Base-by-base conservation (phyloP, 2,329 filamentous ascomycete species). In the Endoconidiophora laricicola region DNA sequence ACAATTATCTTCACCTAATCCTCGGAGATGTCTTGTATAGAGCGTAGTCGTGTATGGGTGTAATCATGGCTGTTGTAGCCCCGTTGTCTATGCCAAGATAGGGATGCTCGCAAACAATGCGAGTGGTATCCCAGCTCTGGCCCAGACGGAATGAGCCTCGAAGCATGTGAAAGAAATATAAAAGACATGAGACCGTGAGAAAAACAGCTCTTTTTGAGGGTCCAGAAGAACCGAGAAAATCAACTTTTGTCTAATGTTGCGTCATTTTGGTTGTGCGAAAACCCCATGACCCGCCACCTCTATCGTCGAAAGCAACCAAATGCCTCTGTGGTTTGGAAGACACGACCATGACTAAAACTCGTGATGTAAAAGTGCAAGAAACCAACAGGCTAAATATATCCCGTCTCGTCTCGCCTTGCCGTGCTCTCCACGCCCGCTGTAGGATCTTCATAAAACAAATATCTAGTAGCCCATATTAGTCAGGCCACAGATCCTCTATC, bases 231-330 rank as follows among this genome's bases (percentile, higher is more conserved):
- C 70, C 67, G 73, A 76, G 72, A 74, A 18, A 75, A 75, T 74
- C 73, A 72, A 72, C 71, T 76, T 78, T 77, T 76, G 71, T 78
- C 74, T 78, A 78, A 73, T 67, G 59, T 58, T 53, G 47, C 43
- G 51, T 53, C 48, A 60, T 62, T 45, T 49, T 50, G 48, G 46
- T 41, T 33, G 37, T 40, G 49, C 37, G 59, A 56, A 59, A 57
- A 59, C 58, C 58, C 60, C 60, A 58, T 53, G 61, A 60, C 62
- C 63, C 62, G 62, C 64, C 60, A 61, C 57, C 60, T 60, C 60
- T 63, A 62, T 63, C 56, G 46, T 57, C 53, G 59, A 62, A 60
- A 62, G 61, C 57, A 57, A 57, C 52, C 62, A 60, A 61, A 60
- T 60, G 60, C 61, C 60, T 60, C 60, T 55, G 56, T 57, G 59